Evolutionary conservation across 2,329 filamentous ascomycete species (phyloP).

Genomic region (Leptographium procerum): DNA sequence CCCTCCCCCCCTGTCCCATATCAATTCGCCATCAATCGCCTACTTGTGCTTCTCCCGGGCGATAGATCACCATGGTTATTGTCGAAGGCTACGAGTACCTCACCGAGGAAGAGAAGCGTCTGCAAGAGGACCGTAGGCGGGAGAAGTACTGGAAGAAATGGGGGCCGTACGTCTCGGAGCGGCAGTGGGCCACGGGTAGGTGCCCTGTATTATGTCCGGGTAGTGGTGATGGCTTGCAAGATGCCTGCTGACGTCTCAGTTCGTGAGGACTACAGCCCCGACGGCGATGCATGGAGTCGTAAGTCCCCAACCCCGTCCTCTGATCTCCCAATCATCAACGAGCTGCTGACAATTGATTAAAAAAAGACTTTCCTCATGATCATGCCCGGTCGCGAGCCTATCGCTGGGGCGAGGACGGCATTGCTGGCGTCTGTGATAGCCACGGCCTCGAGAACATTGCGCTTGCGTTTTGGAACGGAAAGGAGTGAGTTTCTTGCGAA

Average conservation of each 20-base stretch:
- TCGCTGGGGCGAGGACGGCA: slow-evolving; percentile 94
- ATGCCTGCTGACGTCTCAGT: slow-evolving; percentile 13
- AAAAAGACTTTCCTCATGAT: slow-evolving; percentile 80
- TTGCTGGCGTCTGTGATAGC: slow-evolving; percentile 84
- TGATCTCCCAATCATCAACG: neutral
- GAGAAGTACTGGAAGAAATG: slow-evolving; percentile 97
- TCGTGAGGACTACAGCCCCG: slow-evolving; percentile 72
- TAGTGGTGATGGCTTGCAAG: neutral
- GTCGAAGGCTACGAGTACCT: slow-evolving; percentile 80
- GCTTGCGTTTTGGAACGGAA: slow-evolving; percentile 95
- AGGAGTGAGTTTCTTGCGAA: slow-evolving; percentile 56
- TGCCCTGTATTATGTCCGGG: slow-evolving; percentile 4
- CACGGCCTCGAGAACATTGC: slow-evolving; percentile 87
- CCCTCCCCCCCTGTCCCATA: neutral
- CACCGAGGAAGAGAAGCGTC: slow-evolving; percentile 79
- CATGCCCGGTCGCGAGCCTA: slow-evolving; percentile 81
- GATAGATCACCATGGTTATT: slow-evolving; percentile 58
- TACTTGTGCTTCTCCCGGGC: too few species aligned
- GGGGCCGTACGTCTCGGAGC: slow-evolving; percentile 86
- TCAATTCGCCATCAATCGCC: neutral
- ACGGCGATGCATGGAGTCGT: slow-evolving; percentile 95
- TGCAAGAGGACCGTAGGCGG: slow-evolving; percentile 74
- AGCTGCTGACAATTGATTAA: neutral
- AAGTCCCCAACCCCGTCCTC: slow-evolving; percentile 41
- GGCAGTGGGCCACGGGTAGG: slow-evolving; percentile 89